A percentile compares a stretch with the other conserved stretches of the same genome.
These are phyloP conservation scores for Phyllosticta ampelicida DNA, from an alignment of 2,329 filamentous ascomycete genomes.

Conservation along the genomic window DNA sequence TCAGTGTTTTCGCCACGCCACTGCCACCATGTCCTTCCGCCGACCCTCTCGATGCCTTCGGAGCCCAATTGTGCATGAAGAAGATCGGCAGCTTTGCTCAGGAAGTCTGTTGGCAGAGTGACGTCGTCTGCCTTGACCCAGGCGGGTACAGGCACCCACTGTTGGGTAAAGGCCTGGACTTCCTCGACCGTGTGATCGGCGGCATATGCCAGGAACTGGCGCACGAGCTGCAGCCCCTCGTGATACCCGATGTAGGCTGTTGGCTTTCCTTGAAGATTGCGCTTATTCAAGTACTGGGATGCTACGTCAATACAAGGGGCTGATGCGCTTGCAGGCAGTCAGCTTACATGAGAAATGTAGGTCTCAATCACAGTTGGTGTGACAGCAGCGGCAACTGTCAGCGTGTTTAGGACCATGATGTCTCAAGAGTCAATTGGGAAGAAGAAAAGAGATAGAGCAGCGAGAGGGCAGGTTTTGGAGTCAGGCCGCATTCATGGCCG, in stretches of 20 bases:
- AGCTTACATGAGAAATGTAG: constrained; percentile 69
- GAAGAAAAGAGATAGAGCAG: constrained; percentile 1
- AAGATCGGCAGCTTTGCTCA: constrained; percentile 51
- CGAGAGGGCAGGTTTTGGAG: neutral
- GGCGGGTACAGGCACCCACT: constrained; percentile 80
- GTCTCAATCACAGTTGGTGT: constrained; percentile 83
- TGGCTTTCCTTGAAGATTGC: constrained; percentile 66
- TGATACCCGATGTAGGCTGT: constrained; percentile 90
- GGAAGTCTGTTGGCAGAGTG: constrained; percentile 51
- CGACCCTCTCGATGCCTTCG: constrained; percentile 59
- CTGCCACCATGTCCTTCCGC: constrained; percentile 73
- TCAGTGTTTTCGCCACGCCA: constrained; percentile 56
- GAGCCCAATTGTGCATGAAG: constrained; percentile 66
- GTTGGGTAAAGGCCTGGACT: constrained; percentile 77
- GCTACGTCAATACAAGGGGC: neutral
- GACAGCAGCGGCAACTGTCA: constrained; percentile 71
- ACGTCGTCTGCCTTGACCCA: constrained; percentile 75
- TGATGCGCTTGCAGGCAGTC: neutral
- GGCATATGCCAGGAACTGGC: constrained; percentile 73
- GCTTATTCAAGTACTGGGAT: constrained; percentile 62
- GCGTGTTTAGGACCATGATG: constrained; percentile 60
- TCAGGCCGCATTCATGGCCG: constrained; percentile 4
- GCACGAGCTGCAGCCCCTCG: constrained; percentile 78
- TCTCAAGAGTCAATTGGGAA: neutral
- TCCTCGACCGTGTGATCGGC: constrained; percentile 89